Percentiles rank a stretch among this genome's conserved stretches.
These are phyloP conservation scores for Podaxis rugospora DNA, from an alignment of 768 basidiomycete species.

Conservation along the genomic window DNA sequence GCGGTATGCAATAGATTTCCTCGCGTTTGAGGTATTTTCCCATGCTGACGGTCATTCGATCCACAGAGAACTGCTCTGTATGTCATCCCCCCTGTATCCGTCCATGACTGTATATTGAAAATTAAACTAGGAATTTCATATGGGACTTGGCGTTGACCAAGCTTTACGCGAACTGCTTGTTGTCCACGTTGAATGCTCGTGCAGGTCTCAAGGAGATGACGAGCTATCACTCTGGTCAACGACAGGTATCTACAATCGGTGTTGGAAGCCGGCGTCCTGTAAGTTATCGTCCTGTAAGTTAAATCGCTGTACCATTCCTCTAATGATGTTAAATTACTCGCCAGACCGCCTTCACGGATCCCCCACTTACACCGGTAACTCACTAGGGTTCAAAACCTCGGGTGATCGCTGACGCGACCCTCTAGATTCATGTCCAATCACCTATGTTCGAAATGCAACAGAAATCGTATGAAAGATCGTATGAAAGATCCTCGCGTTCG, in stretches of 20 bases:
- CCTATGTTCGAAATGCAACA: constrained; percentile 29
- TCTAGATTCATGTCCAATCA: constrained; percentile 15
- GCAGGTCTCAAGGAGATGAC: constrained; percentile 23
- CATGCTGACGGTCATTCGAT: not conserved
- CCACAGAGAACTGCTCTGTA: constrained; percentile 42
- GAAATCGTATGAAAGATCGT: constrained; percentile 16
- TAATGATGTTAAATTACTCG: not conserved
- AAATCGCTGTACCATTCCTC: not conserved
- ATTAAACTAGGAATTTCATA: constrained; percentile 35
- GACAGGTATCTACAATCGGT: constrained; percentile 1
- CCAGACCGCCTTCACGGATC: not conserved
- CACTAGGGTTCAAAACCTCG: too few species aligned
- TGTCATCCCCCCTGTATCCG: constrained; percentile 14
- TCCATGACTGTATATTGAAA: not conserved
- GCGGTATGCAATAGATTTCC: constrained; percentile 22
- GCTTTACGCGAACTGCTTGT: constrained; percentile 43
- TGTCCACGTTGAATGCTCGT: constrained; percentile 46
- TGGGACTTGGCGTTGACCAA: constrained; percentile 47
- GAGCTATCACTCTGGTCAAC: constrained; percentile 9
- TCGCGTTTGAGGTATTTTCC: not conserved
- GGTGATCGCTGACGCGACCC: not conserved
- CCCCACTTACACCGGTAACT: constrained; percentile 1
- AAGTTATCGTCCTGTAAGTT: constrained; percentile 4
- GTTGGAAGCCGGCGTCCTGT: not conserved
- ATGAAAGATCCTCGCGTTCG: constrained; percentile 13